Evolutionary conservation across 768 basidiomycete species (phyloP).

Genomic region (Suillus alpinus): DNA sequence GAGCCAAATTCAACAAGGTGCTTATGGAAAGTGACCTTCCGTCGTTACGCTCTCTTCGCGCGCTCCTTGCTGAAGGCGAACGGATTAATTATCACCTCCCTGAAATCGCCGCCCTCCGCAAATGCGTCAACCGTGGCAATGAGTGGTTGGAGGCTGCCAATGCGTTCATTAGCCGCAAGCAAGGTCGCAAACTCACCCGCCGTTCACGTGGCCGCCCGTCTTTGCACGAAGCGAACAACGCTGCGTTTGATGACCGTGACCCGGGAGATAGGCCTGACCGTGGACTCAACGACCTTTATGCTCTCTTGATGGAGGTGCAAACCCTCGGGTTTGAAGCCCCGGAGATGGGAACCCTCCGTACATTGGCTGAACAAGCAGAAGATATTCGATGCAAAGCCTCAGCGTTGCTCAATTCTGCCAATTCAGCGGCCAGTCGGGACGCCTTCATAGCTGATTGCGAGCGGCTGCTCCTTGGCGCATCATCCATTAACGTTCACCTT

Average conservation of each 20-base stretch:
- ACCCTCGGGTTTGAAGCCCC: constrained; percentile 80
- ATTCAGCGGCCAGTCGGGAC: constrained; percentile 45
- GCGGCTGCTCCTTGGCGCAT: constrained; percentile 63
- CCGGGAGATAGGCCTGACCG: constrained; percentile 69
- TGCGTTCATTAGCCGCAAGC: constrained; percentile 73
- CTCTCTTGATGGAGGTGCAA: constrained; percentile 69
- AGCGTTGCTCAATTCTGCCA: constrained; percentile 44
- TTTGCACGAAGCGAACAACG: constrained; percentile 38
- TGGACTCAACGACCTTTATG: constrained; percentile 66
- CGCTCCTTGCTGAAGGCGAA: constrained; percentile 86
- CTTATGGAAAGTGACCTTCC: constrained; percentile 72
- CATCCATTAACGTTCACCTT: constrained; percentile 78
- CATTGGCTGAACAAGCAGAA: constrained; percentile 61
- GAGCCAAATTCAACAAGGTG: constrained; percentile 60
- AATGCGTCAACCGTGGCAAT: constrained; percentile 76
- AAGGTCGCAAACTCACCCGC: constrained; percentile 73
- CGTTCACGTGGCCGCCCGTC: constrained; percentile 56
- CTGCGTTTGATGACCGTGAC: constrained; percentile 39
- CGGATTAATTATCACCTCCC: constrained; percentile 74
- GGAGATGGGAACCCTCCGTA: constrained; percentile 60
- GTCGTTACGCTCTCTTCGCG: constrained; percentile 70
- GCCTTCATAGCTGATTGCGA: constrained; percentile 69
- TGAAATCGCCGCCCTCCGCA: constrained; percentile 69
- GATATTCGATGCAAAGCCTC: constrained; percentile 57
- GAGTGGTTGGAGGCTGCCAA: constrained; percentile 89